A percentile compares a stretch with the other conserved stretches of the same genome.
Evolutionary conservation across 2,329 filamentous ascomycete species (phyloP).

Genomic region (Botrytis squamosa): DNA sequence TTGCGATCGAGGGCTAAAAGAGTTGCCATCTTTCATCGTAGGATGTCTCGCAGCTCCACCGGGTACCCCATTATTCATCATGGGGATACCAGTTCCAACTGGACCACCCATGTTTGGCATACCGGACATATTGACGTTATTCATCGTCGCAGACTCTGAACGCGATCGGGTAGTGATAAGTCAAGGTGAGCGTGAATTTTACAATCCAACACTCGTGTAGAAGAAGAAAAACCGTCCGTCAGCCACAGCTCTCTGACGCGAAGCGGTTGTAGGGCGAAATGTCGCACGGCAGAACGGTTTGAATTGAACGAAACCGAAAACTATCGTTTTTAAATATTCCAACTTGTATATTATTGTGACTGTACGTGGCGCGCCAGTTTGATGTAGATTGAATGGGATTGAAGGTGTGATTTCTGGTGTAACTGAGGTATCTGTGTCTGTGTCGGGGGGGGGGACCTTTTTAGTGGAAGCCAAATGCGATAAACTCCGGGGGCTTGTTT

Average conservation of each 20-base stretch:
- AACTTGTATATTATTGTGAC: neutral
- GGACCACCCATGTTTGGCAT: slow-evolving; percentile 68
- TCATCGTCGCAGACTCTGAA: slow-evolving; percentile 36
- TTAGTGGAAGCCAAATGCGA: slow-evolving; percentile 13
- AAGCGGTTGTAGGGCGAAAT: slow-evolving; percentile 32
- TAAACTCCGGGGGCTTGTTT: slow-evolving; percentile 1
- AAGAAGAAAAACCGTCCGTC: slow-evolving; percentile 27
- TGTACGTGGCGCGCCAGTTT: slow-evolving; percentile 11
- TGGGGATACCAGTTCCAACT: slow-evolving; percentile 58
- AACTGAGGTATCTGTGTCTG: slow-evolving; percentile 4
- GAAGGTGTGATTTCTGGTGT: slow-evolving; percentile 3
- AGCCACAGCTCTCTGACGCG: slow-evolving; percentile 36
- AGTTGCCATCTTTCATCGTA: slow-evolving; percentile 39
- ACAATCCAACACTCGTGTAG: slow-evolving; percentile 25
- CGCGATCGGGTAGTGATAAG: slow-evolving; percentile 30
- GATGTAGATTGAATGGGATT: slow-evolving; percentile 6
- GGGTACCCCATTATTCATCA: slow-evolving; percentile 57
- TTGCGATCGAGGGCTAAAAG: slow-evolving; percentile 45
- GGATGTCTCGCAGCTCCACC: slow-evolving; percentile 35
- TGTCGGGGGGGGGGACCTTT: neutral
- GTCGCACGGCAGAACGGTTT: slow-evolving; percentile 16
- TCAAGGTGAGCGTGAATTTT: slow-evolving; percentile 24
- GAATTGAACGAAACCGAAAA: slow-evolving; percentile 6
- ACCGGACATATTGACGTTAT: slow-evolving; percentile 53
- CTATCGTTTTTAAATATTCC: neutral